Evolutionary conservation across 306 rosid species (phyloP), one percentile per base, ranked within the genome.

Genomic region (Boehmeria nivea): DNA sequence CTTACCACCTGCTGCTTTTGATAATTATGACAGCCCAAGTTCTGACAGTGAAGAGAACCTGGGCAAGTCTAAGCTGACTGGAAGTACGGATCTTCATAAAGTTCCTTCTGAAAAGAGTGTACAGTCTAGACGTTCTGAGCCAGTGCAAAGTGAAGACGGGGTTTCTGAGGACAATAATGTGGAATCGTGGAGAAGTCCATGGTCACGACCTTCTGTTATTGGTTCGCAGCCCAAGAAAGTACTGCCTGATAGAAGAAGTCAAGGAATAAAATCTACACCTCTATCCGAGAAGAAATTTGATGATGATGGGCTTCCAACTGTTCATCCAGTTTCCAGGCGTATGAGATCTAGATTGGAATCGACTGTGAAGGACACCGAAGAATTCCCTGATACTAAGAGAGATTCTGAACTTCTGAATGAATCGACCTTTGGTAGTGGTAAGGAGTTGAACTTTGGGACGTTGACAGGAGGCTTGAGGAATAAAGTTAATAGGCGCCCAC

Each of bases 381-480:
- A 50, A 44, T 66, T 66, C 54, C 60, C 54, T 57, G 73, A 71
- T 51, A 60, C 70, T 58, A 18, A 13, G 56, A 60, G 72, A 45
- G 74, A 72, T 23, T 39, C 59, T 18, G 76, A 62, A 62, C 54
- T 58, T 49, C 23, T 17, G 14, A 68, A 61, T 45, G 78, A 63
- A 45, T 66, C 76, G 50, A 65, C 16, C 28, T 47, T 50, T 38
- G 88, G 66, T 54, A 54, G 68, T 56, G 73, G 20, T 24, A 71
- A 38, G 54, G 93, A 77, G 69, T 73, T 91, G 61, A 76, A 37
- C 54, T 83, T 70, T 28, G 87, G 83, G 65, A 53, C 59, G 1
- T 67, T 91, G 84, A 91, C 53, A 59, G 99, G 99, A 43, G 99
- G 99, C 56, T 36, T 85, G 58, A 89, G 95, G 65, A 84, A 87